Percentiles rank a stretch among this genome's conserved stretches.
These are phyloP conservation scores for Babesia sp. DNA, from an alignment of 169 alveolate species.

Conservation along the genomic window DNA sequence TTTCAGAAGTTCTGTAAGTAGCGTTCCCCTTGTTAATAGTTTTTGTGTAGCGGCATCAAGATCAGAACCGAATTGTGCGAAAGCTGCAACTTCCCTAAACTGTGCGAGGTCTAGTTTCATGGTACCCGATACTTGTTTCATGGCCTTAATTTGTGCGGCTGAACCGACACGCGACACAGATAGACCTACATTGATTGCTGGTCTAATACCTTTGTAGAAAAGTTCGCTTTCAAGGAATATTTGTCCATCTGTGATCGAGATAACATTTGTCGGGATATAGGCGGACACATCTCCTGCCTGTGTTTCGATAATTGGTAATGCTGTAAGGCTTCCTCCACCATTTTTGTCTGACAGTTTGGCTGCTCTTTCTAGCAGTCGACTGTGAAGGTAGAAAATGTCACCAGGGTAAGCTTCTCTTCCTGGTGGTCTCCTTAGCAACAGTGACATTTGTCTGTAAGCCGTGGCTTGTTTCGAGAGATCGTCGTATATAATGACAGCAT, in stretches of 20 bases:
- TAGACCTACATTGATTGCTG: conserved; percentile 97
- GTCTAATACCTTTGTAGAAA: conserved; percentile 96
- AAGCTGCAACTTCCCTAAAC: conserved; percentile 96
- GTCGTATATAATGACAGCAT: conserved; percentile 94
- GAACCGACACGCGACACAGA: conserved; percentile 97
- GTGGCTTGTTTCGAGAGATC: conserved; percentile 98
- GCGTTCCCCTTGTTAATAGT: conserved; percentile 91
- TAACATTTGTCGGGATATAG: conserved; percentile 97
- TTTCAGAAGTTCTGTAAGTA: conserved; percentile 90
- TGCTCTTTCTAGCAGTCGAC: conserved; percentile 95
- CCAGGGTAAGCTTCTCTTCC: conserved; percentile 98
- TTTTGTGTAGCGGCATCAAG: conserved; percentile 94
- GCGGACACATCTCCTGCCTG: conserved; percentile 98
- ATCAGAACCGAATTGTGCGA: conserved; percentile 96
- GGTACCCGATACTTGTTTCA: conserved; percentile 90
- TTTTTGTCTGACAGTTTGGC: conserved; percentile 91
- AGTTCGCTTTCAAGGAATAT: conserved; percentile 96
- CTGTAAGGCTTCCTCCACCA: conserved; percentile 96
- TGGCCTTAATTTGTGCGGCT: conserved; percentile 92
- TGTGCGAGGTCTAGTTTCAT: conserved; percentile 95
- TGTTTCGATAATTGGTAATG: conserved; percentile 97
- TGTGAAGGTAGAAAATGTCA: conserved; percentile 96
- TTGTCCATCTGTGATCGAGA: conserved; percentile 97
- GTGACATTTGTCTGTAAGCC: conserved; percentile 95
- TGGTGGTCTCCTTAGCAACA: conserved; percentile 93